phyloP scores from a whole-genome alignment of 2,329 filamentous ascomycete species.

The Taxawa tesnikishii region DNA sequence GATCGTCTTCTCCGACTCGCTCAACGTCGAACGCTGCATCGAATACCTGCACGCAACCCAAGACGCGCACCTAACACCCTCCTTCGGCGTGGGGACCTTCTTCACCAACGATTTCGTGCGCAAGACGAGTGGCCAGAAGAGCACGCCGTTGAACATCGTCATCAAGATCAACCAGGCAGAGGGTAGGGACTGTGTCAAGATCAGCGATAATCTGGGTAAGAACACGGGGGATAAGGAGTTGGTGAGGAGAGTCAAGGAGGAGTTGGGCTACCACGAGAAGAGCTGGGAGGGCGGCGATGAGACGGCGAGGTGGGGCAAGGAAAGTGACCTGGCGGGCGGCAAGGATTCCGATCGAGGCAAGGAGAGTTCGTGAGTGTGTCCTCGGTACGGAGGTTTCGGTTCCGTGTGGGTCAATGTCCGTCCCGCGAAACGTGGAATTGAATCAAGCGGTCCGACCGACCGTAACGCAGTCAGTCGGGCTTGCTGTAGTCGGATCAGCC shows the following conservation, averaged over 20 bases:
- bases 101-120: conserved; percentile 85
- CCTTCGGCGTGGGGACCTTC: conserved; percentile 91
- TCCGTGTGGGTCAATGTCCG: too few relatives aligned
- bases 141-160: conserved; percentile 87
- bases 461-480: too few relatives aligned
- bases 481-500: too few relatives aligned
- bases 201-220: conserved; percentile 79
- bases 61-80: conserved; percentile 65
- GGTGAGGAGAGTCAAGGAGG: conserved; percentile 71
- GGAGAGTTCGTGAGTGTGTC: neutral
- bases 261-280: conserved; percentile 76
- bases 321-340: conserved; percentile 4
- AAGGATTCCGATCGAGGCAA: neutral
- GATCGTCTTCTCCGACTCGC: conserved; percentile 89
- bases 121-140: conserved; percentile 63
- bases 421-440: too few relatives aligned
- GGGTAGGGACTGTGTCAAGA: conserved; percentile 77
- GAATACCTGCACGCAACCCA: conserved; percentile 82
- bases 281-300: conserved; percentile 78
- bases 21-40: conserved; percentile 82
- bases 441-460: too few relatives aligned
- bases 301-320: conserved; percentile 62
- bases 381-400: neutral
- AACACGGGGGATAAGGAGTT: conserved; percentile 79
- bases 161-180: conserved; percentile 86